Base-by-base conservation (phyloP, 306 rosid species). In the Lagenaria siceraria region DNA sequence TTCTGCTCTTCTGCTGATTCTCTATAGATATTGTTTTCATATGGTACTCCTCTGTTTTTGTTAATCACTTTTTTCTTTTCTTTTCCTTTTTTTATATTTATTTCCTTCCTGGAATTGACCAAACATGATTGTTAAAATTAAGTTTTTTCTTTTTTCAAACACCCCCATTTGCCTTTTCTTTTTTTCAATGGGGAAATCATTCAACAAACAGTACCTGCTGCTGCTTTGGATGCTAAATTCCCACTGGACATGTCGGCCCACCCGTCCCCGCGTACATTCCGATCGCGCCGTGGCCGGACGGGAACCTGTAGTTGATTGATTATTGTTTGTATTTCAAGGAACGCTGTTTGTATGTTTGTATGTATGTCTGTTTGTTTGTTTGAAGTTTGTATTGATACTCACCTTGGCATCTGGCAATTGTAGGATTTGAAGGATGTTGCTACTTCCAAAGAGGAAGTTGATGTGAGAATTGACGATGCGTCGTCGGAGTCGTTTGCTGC, bases 401-500 rank as follows among this genome's bases (percentile, higher is more conserved):
- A 95, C 99, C 97, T 89, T 14, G 99, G 99, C 62, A 95, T 81
- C 79, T 95, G 99, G 86, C 97, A 95, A 74, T 95, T 90, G 77
- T 54, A 92, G 36, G 97, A 82, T 81, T 90, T 92, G 86, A 95
- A 90, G 38, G 97, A 81, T 12, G 89, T 96, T 12, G 89, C 97
- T 86, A 90, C 83, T 75, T 95, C 98, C 74, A 89, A 82, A 38
- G 93, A 52, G 48, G 98, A 29, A 55, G 96, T 85, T 9, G 90
- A 24, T 46, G 75, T 9, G 6, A 90, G 59, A 7, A 88, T 86
- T 21, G 91, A 82, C 53, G 59, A 82, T 59, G 59, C 5, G 53
- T 81, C 77, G 84, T 85, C 88, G 79, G 88, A 63, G 43, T 62
- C 13, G 42, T 72, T 81, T 62, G 72, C 84, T 85, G 87, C 80